Conservation (phyloP, 306 rosid species). For the Aeschynomene evenia region DNA sequence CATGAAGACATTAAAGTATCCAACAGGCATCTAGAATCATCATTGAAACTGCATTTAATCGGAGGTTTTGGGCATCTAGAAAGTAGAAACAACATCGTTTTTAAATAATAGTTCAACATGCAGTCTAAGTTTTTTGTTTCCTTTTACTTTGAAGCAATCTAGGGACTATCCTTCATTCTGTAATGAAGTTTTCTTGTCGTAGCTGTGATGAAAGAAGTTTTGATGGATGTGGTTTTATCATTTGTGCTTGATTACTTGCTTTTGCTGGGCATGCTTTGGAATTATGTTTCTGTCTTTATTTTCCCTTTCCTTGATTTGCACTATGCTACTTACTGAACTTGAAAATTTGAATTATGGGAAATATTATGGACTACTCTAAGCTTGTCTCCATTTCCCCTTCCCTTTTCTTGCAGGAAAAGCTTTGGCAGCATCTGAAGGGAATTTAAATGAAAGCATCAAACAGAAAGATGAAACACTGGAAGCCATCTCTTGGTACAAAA, state of each 20-base stretch:
- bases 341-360: background rate
- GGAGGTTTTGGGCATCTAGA: background rate
- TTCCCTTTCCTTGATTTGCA: background rate
- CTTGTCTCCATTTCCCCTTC: background rate
- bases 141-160: background rate
- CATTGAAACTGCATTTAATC: background rate
- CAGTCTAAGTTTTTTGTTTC: background rate
- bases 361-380: background rate
- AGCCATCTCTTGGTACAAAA: constrained; percentile 81
- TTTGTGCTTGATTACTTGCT: constrained; percentile 16
- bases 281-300: background rate
- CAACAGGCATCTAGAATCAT: background rate
- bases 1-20: background rate
- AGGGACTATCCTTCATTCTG: background rate
- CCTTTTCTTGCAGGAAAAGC: constrained; percentile 17
- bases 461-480: constrained; percentile 51
- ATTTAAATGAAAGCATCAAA: constrained; percentile 35
- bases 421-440: constrained; percentile 60
- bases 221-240: background rate
- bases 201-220: background rate
- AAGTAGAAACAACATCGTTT: background rate
- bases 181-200: background rate
- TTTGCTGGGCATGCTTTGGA: background rate
- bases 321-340: background rate
- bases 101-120: background rate